Conservation (phyloP, 352 stramenopile genomes). For the Pythium plurisporium region DNA sequence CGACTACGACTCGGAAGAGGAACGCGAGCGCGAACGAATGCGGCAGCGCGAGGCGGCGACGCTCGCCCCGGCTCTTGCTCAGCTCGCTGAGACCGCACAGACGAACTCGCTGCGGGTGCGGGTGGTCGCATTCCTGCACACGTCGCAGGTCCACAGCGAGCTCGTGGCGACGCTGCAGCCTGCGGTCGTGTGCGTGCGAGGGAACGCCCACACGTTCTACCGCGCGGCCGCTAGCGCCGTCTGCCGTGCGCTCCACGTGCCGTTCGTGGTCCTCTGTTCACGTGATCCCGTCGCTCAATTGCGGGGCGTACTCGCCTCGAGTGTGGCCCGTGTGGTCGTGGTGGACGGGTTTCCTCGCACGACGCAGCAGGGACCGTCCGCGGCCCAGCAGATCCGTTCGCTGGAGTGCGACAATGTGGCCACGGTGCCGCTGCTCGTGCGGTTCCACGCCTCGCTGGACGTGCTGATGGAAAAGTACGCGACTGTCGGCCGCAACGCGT, state of each 20-base stretch:
- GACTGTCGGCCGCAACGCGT: slow-evolving; percentile 23
- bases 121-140: slow-evolving; percentile 21
- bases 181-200: slow-evolving; percentile 29
- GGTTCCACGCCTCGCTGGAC: slow-evolving; percentile 38
- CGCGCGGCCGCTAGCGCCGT: slow-evolving; percentile 15
- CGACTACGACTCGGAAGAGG: slow-evolving; percentile 51
- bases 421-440: slow-evolving; percentile 26
- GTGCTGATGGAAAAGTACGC: slow-evolving; percentile 37
- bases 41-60: slow-evolving; percentile 21
- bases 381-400: slow-evolving; percentile 39
- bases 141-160: slow-evolving; percentile 4
- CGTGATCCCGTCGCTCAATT: slow-evolving; percentile 4
- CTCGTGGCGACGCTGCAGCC: slow-evolving; percentile 22
- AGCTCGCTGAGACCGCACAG: slow-evolving; percentile 23
- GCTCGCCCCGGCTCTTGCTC: slow-evolving; percentile 27
- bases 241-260: slow-evolving; percentile 25
- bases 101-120: not conserved
- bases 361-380: slow-evolving; percentile 29
- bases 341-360: slow-evolving; percentile 40
- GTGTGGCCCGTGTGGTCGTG: slow-evolving; percentile 23
- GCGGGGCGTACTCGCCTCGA: slow-evolving; percentile 20
- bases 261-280: slow-evolving; percentile 31
- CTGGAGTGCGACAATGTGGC: slow-evolving; percentile 32
- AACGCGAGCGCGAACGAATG: slow-evolving; percentile 25
- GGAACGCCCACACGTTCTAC: slow-evolving; percentile 51